These are phyloP conservation scores for Globisporangium sylvaticum DNA, from an alignment of 352 stramenopile genomes.

Conservation along the genomic window DNA sequence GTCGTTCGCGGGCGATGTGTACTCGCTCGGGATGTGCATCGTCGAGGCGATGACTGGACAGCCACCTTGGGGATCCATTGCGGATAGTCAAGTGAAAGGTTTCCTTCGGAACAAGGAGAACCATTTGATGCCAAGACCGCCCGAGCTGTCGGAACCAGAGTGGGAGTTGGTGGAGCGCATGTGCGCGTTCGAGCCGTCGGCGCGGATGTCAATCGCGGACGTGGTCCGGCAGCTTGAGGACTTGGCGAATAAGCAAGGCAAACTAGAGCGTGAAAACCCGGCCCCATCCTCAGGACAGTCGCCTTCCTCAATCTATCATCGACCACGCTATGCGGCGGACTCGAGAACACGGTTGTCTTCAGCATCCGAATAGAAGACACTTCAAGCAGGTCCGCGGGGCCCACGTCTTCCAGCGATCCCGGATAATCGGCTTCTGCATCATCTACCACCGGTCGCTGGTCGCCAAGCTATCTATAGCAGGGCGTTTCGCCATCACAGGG, in stretches of 20 bases:
- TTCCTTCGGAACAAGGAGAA: not conserved
- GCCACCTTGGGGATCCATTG: not conserved
- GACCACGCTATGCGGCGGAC: no score
- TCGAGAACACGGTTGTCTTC: no score
- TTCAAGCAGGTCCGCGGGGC: no score
- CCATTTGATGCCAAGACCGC: not conserved
- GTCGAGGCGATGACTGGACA: not conserved
- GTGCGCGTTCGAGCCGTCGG: not conserved
- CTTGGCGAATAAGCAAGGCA: not conserved
- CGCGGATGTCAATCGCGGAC: conserved; percentile 1
- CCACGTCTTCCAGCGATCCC: no score
- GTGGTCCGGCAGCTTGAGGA: not conserved
- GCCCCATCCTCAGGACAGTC: no score
- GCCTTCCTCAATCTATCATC: no score
- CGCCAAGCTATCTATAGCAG: no score
- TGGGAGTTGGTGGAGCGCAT: conserved; percentile 5
- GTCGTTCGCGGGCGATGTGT: not conserved
- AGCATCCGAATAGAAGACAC: no score
- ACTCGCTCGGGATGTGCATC: conserved; percentile 5
- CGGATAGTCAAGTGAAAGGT: not conserved
- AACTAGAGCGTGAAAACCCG: not conserved
- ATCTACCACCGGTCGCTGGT: no score
- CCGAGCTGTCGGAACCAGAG: not conserved
- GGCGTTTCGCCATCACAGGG: no score
- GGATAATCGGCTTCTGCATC: no score